Conservation (phyloP, 805 yeast genomes). For the Candida maesae region DNA sequence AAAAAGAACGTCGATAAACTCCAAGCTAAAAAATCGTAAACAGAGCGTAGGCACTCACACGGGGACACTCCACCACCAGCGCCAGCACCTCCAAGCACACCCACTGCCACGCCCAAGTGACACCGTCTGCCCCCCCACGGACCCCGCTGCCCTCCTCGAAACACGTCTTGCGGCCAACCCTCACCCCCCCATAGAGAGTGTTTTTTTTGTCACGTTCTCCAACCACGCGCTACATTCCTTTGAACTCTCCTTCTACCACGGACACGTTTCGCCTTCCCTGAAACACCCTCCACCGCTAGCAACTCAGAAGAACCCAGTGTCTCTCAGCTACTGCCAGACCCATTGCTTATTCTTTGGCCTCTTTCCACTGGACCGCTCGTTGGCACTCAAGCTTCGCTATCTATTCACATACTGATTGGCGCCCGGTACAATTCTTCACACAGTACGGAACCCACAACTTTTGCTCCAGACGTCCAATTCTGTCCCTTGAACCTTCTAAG, state of each 20-base stretch:
- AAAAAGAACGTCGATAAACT: conserved; percentile 10
- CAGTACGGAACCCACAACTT: no score
- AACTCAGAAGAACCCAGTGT: not conserved
- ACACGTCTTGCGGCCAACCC: not conserved
- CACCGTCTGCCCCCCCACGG: not conserved
- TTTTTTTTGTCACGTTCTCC: conserved; percentile 1
- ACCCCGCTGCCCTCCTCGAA: not conserved
- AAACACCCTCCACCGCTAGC: not conserved
- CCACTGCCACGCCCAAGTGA: not conserved
- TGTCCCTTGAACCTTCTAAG: no score
- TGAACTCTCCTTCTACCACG: not conserved
- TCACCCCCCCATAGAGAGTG: not conserved
- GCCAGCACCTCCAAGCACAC: not conserved
- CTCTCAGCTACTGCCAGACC: no score
- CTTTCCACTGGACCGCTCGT: no score
- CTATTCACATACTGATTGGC: no score
- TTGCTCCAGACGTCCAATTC: no score
- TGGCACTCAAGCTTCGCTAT: no score
- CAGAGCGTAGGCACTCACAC: not conserved
- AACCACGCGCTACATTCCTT: conserved; percentile 4
- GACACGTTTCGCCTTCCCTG: not conserved
- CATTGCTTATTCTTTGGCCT: no score
- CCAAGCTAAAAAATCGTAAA: conserved; percentile 3
- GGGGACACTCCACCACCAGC: not conserved
- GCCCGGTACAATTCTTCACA: no score